A percentile compares a stretch with the other conserved stretches of the same genome.
phyloP scores from a whole-genome alignment of 495 filamentous ascomycete species.

The Daldinia vernicosa region DNA sequence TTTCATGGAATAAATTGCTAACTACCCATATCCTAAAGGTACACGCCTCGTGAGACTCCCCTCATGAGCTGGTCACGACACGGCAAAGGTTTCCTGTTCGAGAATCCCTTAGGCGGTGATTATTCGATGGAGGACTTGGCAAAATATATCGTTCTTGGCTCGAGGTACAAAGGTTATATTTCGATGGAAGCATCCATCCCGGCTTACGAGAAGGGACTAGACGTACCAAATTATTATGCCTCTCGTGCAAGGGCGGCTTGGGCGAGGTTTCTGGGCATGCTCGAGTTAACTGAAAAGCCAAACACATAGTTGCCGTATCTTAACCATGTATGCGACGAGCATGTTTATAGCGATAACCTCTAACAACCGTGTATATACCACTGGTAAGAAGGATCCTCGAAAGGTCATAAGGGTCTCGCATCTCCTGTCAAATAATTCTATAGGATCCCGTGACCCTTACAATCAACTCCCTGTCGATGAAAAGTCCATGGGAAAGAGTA shows the following conservation, averaged over 20 bases:
- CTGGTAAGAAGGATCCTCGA: background rate
- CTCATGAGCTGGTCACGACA: background rate
- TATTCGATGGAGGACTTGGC: background rate
- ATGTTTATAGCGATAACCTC: background rate
- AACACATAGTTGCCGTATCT: background rate
- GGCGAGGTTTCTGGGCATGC: background rate
- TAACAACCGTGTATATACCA: background rate
- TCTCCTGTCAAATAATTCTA: background rate
- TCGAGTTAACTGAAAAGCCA: background rate
- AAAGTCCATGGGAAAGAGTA: background rate
- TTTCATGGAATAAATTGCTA: background rate
- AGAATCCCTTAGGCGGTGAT: background rate
- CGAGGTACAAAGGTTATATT: background rate
- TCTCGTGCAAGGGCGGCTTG: background rate
- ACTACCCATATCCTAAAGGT: background rate
- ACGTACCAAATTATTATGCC: background rate
- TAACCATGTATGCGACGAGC: background rate
- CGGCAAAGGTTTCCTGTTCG: background rate
- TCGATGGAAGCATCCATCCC: background rate
- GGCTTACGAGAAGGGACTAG: background rate
- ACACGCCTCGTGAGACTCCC: background rate
- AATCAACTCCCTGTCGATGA: conserved; percentile 2
- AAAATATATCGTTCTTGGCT: background rate
- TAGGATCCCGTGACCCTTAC: conserved; percentile 6
- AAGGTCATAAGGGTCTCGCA: background rate